These are phyloP conservation scores for Cylindrotheca closterium DNA, from an alignment of 108 stramenopile species.

Conservation along the genomic window DNA sequence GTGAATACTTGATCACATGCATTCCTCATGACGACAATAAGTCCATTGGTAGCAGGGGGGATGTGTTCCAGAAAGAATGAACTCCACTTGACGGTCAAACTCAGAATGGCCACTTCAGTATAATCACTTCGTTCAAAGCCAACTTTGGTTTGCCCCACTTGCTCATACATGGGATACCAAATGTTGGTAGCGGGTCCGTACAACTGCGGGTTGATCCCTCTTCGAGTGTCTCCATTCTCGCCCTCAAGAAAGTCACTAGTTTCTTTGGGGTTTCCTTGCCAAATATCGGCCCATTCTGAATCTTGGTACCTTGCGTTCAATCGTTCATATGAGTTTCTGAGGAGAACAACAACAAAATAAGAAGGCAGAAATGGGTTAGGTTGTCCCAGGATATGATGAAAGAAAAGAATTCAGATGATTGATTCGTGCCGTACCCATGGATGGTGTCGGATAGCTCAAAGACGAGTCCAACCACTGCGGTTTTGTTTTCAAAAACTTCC, in stretches of 20 bases:
- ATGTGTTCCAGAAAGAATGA: slow-evolving; percentile 28
- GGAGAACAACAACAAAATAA: not conserved
- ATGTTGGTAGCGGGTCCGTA: not conserved
- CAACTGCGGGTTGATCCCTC: not conserved
- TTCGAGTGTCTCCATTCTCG: not conserved
- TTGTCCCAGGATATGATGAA: not conserved
- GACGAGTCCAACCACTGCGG: not conserved
- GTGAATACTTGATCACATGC: slow-evolving; percentile 19
- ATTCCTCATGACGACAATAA: slow-evolving; percentile 46
- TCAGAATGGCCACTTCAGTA: slow-evolving; percentile 39
- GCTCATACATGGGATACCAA: not conserved
- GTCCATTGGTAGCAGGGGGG: slow-evolving; percentile 43
- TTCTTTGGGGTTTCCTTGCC: not conserved
- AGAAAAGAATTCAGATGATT: too few species aligned
- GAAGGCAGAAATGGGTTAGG: not conserved
- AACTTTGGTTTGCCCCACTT: not conserved
- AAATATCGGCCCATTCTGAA: not conserved
- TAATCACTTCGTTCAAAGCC: too few species aligned
- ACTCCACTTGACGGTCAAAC: slow-evolving; percentile 50
- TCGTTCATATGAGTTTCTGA: not conserved
- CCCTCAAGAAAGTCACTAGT: not conserved
- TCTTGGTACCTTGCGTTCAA: not conserved
- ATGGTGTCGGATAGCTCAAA: not conserved
- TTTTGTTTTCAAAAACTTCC: not conserved
- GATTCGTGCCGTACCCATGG: not conserved